Evolutionary conservation across 257 asterid genomes (phyloP).

Genomic region (Schizonepeta tenuifolia): DNA sequence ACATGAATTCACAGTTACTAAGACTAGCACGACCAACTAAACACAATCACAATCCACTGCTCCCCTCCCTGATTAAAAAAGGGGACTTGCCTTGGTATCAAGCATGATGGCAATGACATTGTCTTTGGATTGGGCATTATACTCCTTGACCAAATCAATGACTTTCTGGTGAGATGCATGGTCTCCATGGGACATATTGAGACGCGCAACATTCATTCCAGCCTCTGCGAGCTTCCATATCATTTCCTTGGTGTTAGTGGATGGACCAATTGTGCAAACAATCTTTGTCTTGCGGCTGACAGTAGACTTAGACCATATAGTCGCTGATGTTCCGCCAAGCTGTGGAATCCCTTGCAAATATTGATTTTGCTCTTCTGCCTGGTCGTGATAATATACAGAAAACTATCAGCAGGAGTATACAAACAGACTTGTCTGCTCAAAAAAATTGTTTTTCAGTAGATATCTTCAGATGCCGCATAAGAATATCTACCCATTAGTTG

Average conservation of each 20-base stretch:
- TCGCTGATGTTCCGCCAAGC: slow-evolving; percentile 56
- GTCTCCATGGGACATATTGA: slow-evolving; percentile 98
- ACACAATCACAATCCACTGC: not conserved
- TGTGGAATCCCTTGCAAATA: slow-evolving; percentile 60
- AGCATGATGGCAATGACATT: slow-evolving; percentile 99
- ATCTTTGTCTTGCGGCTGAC: slow-evolving; percentile 95
- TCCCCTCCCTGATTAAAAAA: slow-evolving; percentile 1
- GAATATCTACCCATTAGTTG: not conserved
- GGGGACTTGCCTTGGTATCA: slow-evolving; percentile 87
- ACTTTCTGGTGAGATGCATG: slow-evolving; percentile 98
- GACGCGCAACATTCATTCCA: slow-evolving; percentile 98
- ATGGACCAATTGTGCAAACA: slow-evolving; percentile 98
- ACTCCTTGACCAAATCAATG: slow-evolving; percentile 95
- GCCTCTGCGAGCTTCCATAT: slow-evolving; percentile 99
- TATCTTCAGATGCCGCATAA: not conserved
- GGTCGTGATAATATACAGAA: slow-evolving; percentile 26
- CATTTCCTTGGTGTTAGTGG: slow-evolving; percentile 88
- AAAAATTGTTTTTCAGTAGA: not conserved
- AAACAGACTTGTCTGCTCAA: not conserved
- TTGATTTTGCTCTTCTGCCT: slow-evolving; percentile 64
- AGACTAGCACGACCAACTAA: slow-evolving; percentile 1
- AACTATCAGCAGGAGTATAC: slow-evolving; percentile 9
- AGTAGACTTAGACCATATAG: slow-evolving; percentile 75
- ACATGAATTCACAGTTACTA: not conserved
- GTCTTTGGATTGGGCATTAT: slow-evolving; percentile 84